Evolutionary conservation across 2,329 filamentous ascomycete genomes (phyloP), one percentile per base, ranked within the genome.

Genomic region (Arthrobotrys sphaeroides): DNA sequence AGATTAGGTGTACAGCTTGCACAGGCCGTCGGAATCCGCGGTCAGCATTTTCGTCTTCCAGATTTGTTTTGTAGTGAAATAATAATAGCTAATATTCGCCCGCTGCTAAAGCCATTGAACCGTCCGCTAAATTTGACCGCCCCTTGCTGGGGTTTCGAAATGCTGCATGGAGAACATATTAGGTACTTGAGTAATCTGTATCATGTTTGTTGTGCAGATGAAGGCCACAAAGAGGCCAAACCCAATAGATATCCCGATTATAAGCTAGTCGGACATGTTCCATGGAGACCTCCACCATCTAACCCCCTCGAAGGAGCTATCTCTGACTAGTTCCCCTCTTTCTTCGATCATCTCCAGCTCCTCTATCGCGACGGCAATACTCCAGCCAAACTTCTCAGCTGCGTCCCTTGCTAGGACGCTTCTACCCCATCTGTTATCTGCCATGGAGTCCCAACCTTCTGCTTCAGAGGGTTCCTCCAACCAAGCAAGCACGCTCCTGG

Each of bases 271-370:
- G 16, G 31, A 20, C 20, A 7, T 10, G 36, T 57, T 51, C 72
- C 72, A 75, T 7, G 72, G 72, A 24, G 99, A 99, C 83, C 91
- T 89, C 95, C 95, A 99, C 82, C 96, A 99, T 80, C 90, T 90
- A 51, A 96, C 85, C 0, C 95, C 95, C 82, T 97, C 94, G 12
- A 98, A 88, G 3, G 93, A 90, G 80, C 96, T 94, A 82, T 99
- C 95, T 53, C 95, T 90, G 82, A 94, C 98, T 18, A 99, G 82
- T 1, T 89, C 88, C 0, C 95, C 95, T 67, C 88, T 89, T 82
- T 98, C 94, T 82, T 99, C 95, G 0, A 94, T 94, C 94, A 99
- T 97, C 81, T 97, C 92, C 10, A 99, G 85, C 83, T 99, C 95
- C 82, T 98, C 95, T 73, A 91, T 91, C 0, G 95, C 95, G 20